Conservation (phyloP, 352 stramenopile genomes). For the Blastocystis sp. region DNA sequence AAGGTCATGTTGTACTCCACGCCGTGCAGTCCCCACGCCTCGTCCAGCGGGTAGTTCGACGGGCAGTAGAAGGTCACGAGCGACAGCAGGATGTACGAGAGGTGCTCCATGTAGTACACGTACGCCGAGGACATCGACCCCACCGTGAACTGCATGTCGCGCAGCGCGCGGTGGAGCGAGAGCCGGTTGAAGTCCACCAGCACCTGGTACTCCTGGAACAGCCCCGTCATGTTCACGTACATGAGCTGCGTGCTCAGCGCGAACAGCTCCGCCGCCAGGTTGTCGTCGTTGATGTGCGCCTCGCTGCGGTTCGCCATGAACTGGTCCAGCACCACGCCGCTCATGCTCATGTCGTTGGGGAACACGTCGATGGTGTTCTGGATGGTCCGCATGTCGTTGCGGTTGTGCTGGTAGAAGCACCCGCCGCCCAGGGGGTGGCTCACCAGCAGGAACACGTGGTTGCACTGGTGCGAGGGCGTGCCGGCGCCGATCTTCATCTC, state of each 20-base stretch:
- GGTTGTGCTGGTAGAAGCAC: slow-evolving; percentile 40
- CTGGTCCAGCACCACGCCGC: slow-evolving; percentile 14
- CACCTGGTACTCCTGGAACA: slow-evolving; percentile 58
- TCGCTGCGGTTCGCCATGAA: slow-evolving; percentile 39
- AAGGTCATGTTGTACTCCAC: not conserved
- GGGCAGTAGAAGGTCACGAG: slow-evolving; percentile 27
- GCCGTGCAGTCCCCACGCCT: not conserved
- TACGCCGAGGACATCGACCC: not conserved
- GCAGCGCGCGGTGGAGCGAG: not conserved
- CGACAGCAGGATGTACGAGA: slow-evolving; percentile 36
- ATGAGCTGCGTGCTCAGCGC: slow-evolving; percentile 14
- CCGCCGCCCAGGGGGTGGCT: not conserved
- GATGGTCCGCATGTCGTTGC: slow-evolving; percentile 61
- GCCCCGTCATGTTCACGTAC: not conserved
- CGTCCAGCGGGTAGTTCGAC: slow-evolving; percentile 24
- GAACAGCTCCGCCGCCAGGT: slow-evolving; percentile 37
- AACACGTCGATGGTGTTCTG: not conserved
- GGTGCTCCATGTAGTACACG: slow-evolving; percentile 4
- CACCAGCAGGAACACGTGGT: slow-evolving; percentile 61
- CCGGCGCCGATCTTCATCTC: slow-evolving; percentile 42
- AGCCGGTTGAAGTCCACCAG: not conserved
- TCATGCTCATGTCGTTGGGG: slow-evolving; percentile 12
- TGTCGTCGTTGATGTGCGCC: not conserved
- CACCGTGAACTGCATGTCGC: slow-evolving; percentile 18
- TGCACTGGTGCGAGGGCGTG: slow-evolving; percentile 44